A percentile compares a stretch with the other conserved stretches of the same genome.
These are phyloP conservation scores for Zoysia matrella DNA, from an alignment of 202 grass and related monocot genomes.

Conservation along the genomic window DNA sequence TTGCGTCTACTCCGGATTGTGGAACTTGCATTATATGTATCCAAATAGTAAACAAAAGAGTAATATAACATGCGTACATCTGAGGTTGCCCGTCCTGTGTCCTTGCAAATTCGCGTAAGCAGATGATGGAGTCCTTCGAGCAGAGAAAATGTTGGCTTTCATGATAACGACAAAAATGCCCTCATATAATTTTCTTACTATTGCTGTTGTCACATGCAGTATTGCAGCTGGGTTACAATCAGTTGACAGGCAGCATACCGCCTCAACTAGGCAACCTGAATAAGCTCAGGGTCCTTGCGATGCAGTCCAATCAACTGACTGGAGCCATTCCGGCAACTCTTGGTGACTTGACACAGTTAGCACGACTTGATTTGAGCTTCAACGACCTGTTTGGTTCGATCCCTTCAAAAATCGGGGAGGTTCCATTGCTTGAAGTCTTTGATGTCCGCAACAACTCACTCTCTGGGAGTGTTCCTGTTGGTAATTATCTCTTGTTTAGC, in stretches of 20 bases:
- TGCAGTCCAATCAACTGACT: conserved; percentile 86
- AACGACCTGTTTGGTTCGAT: conserved; percentile 87
- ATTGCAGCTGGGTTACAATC: conserved; percentile 89
- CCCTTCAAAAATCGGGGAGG: conserved; percentile 63
- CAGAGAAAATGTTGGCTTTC: neutral
- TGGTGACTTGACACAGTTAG: conserved; percentile 65
- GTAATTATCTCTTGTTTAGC: conserved; percentile 45
- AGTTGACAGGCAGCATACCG: conserved; percentile 81
- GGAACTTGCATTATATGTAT: no score
- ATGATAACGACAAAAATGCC: neutral
- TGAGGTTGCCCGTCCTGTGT: neutral
- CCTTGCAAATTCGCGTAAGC: neutral
- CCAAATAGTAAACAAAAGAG: neutral
- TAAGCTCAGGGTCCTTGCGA: conserved; percentile 77
- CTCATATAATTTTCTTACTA: neutral
- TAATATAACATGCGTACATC: neutral
- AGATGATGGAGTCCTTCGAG: neutral
- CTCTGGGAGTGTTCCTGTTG: conserved; percentile 79
- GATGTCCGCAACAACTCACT: conserved; percentile 95
- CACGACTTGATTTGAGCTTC: conserved; percentile 86
- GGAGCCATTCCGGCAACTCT: conserved; percentile 91
- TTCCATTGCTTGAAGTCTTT: conserved; percentile 66
- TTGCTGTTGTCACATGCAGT: conserved; percentile 47
- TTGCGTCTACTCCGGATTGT: no score
- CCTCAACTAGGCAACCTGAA: conserved; percentile 73